Conservation (phyloP, 345 rosid species). For the Gossypium longicalyx region DNA sequence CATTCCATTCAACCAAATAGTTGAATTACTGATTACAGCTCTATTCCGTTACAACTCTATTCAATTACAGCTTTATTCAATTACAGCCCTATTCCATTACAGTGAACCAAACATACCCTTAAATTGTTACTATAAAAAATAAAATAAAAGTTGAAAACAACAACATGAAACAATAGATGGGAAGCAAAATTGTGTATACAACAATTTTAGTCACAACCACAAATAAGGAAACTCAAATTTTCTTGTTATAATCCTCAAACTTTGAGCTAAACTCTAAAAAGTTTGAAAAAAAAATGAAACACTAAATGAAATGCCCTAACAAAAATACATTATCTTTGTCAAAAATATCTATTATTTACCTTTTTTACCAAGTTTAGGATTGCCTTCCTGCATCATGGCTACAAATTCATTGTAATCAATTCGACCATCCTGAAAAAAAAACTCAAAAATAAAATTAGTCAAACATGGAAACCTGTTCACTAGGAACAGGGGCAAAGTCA, state of each 20-base stretch:
- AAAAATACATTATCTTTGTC: conserved; percentile 11
- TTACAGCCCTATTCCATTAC: no score
- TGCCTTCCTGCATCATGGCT: conserved; percentile 61
- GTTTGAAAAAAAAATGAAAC: not conserved
- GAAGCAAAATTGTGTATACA: not conserved
- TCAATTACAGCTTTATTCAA: no score
- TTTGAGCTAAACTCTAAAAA: conserved; percentile 10
- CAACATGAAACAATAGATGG: not conserved
- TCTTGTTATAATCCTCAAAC: not conserved
- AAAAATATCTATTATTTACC: conserved; percentile 5
- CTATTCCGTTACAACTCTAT: no score
- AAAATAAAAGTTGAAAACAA: not conserved
- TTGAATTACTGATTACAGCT: no score
- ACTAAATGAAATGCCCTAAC: not conserved
- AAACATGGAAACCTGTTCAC: not conserved
- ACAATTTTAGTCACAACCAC: not conserved
- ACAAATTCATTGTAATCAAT: conserved; percentile 66
- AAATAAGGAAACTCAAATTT: not conserved
- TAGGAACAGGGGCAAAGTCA: no score
- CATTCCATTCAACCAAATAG: no score
- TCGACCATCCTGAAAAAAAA: conserved; percentile 46
- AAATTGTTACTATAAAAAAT: no score
- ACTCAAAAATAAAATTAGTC: not conserved
- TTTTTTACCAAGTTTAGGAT: conserved; percentile 29
- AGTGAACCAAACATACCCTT: no score